Percentiles rank a stretch among this genome's conserved stretches.
Conservation (phyloP, 352 stramenopile species). For the Phytophthora aleatoria region DNA sequence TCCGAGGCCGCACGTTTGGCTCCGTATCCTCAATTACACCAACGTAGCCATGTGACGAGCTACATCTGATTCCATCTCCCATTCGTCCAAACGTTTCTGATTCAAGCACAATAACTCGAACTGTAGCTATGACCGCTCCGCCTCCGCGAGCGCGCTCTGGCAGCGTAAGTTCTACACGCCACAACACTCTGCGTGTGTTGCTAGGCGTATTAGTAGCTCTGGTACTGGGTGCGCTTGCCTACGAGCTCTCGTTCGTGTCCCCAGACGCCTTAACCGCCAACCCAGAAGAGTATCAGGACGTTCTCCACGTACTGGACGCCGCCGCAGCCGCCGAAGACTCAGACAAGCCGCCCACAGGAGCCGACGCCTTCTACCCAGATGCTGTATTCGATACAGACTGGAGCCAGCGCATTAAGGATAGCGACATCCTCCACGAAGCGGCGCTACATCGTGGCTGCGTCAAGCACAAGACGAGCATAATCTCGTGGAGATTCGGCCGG, state of each 20-base stretch:
- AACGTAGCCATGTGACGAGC: neutral
- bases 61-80: constrained; percentile 14
- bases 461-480: constrained; percentile 40
- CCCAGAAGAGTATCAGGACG: constrained; percentile 17
- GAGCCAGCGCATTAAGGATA: constrained; percentile 27
- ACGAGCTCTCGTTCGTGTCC: constrained; percentile 38
- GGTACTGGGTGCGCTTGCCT: constrained; percentile 22
- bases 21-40: too few species aligned
- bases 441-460: constrained; percentile 46
- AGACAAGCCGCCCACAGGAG: constrained; percentile 17
- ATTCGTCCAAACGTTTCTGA: constrained; percentile 20
- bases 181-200: constrained; percentile 28
- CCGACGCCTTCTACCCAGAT: constrained; percentile 35
- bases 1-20: too few species aligned
- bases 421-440: constrained; percentile 51
- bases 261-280: neutral
- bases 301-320: constrained; percentile 28
- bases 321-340: constrained; percentile 32
- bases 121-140: neutral
- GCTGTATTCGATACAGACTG: constrained; percentile 38
- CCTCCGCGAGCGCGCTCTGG: constrained; percentile 16
- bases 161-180: constrained; percentile 12
- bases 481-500: constrained; percentile 37
- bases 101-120: constrained; percentile 9
- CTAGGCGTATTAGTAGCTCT: constrained; percentile 29